phyloP scores from a whole-genome alignment of 164 flowering plant species.

The Aristolochia fimbriata region DNA sequence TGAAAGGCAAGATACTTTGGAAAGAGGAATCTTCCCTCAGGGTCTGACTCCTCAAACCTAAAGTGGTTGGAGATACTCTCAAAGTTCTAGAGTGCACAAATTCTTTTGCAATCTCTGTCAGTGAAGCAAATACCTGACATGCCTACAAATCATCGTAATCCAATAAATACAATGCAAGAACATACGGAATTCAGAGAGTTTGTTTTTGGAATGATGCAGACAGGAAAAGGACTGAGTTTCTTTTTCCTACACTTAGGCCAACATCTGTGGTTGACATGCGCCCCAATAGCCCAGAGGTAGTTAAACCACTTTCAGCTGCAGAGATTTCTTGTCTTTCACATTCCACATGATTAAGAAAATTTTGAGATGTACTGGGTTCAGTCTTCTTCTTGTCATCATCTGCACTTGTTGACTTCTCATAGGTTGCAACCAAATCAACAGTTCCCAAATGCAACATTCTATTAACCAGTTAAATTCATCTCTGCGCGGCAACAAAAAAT shows the following conservation, averaged over 20 bases:
- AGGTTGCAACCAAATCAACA: constrained; percentile 22
- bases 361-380: constrained; percentile 21
- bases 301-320: constrained; percentile 1
- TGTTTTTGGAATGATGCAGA: too few species aligned
- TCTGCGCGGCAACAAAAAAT: constrained; percentile 27
- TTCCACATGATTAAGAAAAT: constrained; percentile 6
- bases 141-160: constrained; percentile 27
- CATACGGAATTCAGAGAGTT: too few species aligned
- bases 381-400: constrained; percentile 20
- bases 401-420: constrained; percentile 18
- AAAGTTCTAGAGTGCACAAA: constrained; percentile 74
- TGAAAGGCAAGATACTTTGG: constrained; percentile 14
- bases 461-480: constrained; percentile 69
- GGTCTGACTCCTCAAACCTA: constrained; percentile 34
- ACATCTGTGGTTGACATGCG: constrained; percentile 21
- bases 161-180: too few species aligned
- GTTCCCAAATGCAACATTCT: constrained; percentile 55
- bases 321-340: neutral
- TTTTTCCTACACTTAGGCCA: constrained; percentile 28
- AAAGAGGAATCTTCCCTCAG: constrained; percentile 24
- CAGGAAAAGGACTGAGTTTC: neutral
- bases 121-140: constrained; percentile 42
- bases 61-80: constrained; percentile 42
- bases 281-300: constrained; percentile 1
- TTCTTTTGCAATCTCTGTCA: constrained; percentile 90